These are phyloP conservation scores for Pelagomonas calceolata DNA, from an alignment of 108 stramenopile species.

Conservation along the genomic window DNA sequence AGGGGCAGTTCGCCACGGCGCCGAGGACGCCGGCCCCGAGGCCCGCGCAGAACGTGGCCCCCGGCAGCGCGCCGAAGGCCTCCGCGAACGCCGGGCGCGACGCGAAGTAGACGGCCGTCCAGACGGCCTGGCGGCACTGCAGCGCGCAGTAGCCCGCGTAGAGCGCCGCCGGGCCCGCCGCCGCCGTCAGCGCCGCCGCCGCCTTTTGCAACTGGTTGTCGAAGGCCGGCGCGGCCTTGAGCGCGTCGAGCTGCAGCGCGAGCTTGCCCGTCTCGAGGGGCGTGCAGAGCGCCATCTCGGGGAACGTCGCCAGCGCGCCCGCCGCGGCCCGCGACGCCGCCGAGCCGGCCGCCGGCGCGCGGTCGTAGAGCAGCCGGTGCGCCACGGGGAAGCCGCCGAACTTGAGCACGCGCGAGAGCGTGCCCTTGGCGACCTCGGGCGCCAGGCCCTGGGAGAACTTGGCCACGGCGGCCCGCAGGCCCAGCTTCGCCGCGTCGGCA, in stretches of 20 bases:
- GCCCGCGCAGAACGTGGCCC: too few relatives aligned
- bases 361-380: neutral
- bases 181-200: slow-evolving; percentile 2
- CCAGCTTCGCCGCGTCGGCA: neutral
- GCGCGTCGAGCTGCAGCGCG: slow-evolving; percentile 11
- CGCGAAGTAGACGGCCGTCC: slow-evolving; percentile 14
- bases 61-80: slow-evolving; percentile 4
- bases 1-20: slow-evolving; percentile 5
- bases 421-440: slow-evolving; percentile 15
- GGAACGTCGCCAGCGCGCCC: slow-evolving; percentile 13
- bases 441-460: slow-evolving; percentile 5
- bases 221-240: slow-evolving; percentile 4
- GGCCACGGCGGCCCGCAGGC: neutral
- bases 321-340: neutral
- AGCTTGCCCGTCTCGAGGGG: slow-evolving; percentile 15
- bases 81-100: slow-evolving; percentile 2
- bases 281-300: slow-evolving; percentile 10
- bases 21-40: slow-evolving; percentile 11
- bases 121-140: slow-evolving; percentile 17
- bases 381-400: slow-evolving; percentile 13
- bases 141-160: slow-evolving; percentile 10
- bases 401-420: slow-evolving; percentile 10
- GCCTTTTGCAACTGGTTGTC: slow-evolving; percentile 2
- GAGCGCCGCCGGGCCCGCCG: neutral
- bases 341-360: slow-evolving; percentile 2